Base-by-base conservation (phyloP, 805 yeast species). In the Cyberlindnera xishuangbannaensis region DNA sequence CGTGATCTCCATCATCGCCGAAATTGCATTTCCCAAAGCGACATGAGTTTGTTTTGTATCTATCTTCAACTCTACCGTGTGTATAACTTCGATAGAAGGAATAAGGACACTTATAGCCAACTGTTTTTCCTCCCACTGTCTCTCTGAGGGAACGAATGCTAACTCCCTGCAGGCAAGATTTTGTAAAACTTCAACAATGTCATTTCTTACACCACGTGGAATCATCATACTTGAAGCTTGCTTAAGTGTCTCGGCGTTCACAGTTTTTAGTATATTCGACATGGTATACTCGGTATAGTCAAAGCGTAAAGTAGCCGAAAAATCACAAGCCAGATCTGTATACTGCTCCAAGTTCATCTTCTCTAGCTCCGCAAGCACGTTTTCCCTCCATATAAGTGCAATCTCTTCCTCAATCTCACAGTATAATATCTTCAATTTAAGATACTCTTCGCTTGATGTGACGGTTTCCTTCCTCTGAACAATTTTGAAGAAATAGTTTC, bases 1-100 rank as follows among this genome's bases (percentile, higher is more conserved):
- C 13, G 32, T 28, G 7, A 48, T 32, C 6, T 59, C 53, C 4
- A 84, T 55, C 0, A 41, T 50, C 3, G 69, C 64, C 0, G 52
- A 40, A n/a, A 84, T 70, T 1, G 82, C 76, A 31, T 74, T 77
- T 3, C 92, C 92, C 1, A 83, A 76, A 8, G 68, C 26, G 1
- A 38, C 51, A 41, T 67, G 75, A 30, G 69, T 75, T 8, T 60
- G 42, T 20, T 61, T 56, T 25, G 54, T 58, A 58, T 44, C 44
- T 4, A 56, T 30, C 2, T 46, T 47, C n/a, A 68, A 39, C 28
- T 74, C 76, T 7, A 77, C 69, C 7, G 71, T 65, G 44, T 81
- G 87, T 15, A 83, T 65, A 14, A 74, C 65, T 41, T 76, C 71
- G 7, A 77, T 67, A 4, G 63, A 55, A 0, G 92, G 90, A 15